Evolutionary conservation across 306 rosid genomes (phyloP).

Genomic region (Quercus variabilis): DNA sequence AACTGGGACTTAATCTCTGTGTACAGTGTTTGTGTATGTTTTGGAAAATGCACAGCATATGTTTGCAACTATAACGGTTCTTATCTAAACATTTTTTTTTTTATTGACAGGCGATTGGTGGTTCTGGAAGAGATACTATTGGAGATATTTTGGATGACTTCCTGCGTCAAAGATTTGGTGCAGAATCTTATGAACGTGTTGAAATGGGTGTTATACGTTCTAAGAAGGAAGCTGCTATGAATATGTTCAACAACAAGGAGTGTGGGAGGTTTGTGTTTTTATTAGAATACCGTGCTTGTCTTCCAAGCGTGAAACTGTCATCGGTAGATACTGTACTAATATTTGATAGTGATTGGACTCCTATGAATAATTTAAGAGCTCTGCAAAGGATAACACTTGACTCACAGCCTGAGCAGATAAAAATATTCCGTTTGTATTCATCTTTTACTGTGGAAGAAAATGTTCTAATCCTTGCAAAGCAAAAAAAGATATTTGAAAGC

Average conservation of each 20-base stretch:
- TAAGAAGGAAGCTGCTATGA: constrained; percentile 58
- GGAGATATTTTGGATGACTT: constrained; percentile 89
- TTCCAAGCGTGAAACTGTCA: constrained; percentile 58
- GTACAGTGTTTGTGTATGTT: background rate
- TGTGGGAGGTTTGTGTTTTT: constrained; percentile 68
- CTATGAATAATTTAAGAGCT: constrained; percentile 69
- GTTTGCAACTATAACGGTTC: background rate
- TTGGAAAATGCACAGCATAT: background rate
- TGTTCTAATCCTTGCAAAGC: constrained; percentile 64
- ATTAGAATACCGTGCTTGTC: constrained; percentile 76
- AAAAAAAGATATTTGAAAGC: constrained; percentile 58
- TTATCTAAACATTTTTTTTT: constrained; percentile 2
- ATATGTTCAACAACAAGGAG: constrained; percentile 66
- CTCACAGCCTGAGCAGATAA: constrained; percentile 53
- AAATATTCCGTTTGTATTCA: constrained; percentile 77
- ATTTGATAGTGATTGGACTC: constrained; percentile 88
- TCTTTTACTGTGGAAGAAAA: constrained; percentile 82
- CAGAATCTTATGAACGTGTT: constrained; percentile 72
- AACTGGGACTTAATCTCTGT: background rate
- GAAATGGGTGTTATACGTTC: constrained; percentile 37
- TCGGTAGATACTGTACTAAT: constrained; percentile 68
- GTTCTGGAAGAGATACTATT: constrained; percentile 48
- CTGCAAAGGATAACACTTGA: constrained; percentile 77
- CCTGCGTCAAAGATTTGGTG: constrained; percentile 60
- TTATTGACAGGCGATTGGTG: constrained; percentile 57